Conservation (phyloP, 257 asterid species). For the Euphrasia confusa region DNA sequence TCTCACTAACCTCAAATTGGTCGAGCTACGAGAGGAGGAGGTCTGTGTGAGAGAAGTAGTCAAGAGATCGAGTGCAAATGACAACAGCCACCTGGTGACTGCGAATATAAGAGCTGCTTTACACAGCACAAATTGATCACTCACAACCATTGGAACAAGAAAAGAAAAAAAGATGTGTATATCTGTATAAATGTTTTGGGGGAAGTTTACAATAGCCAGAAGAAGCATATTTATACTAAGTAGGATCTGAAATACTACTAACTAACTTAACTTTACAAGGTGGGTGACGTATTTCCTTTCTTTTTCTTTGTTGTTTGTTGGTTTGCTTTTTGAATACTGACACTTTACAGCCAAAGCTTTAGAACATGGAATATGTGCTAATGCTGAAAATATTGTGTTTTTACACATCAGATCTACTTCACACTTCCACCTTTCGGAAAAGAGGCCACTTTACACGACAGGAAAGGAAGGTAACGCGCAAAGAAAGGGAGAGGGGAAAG, state of each 20-base stretch:
- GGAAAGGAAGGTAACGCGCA: neutral
- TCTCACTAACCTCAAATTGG: conserved; percentile 22
- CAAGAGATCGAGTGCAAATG: conserved; percentile 27
- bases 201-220: conserved; percentile 20
- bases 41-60: neutral
- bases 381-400: conserved; percentile 19
- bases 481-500: neutral
- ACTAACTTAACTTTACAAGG: conserved; percentile 4
- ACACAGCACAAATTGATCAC: conserved; percentile 30
- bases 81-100: conserved; percentile 36
- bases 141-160: conserved; percentile 14
- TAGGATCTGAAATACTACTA: neutral
- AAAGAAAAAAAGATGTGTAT: neutral
- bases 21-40: conserved; percentile 19
- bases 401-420: conserved; percentile 31
- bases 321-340: conserved; percentile 6
- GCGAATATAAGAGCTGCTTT: conserved; percentile 36
- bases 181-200: neutral
- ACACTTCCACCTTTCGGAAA: conserved; percentile 18
- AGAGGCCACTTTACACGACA: conserved; percentile 16
- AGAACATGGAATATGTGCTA: conserved; percentile 18
- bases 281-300: neutral
- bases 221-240: conserved; percentile 18
- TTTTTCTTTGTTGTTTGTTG: neutral
- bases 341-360: conserved; percentile 16